Evolutionary conservation across 495 filamentous ascomycete species (phyloP).

Genomic region (Lindgomyces ingoldianus): DNA sequence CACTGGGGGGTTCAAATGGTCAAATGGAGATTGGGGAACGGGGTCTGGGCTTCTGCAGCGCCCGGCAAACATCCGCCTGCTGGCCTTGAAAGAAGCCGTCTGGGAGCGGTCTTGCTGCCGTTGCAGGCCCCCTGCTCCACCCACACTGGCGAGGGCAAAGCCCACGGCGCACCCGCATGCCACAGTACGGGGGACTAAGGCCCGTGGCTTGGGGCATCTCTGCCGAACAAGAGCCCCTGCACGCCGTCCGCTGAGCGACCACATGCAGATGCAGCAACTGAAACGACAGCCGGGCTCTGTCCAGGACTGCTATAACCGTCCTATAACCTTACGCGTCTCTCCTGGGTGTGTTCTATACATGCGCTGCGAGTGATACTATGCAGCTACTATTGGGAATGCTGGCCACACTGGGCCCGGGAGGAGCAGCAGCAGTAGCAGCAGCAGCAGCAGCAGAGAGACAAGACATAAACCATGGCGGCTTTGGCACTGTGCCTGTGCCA

Average conservation of each 20-base stretch:
- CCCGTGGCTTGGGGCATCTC: neutral
- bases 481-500: neutral
- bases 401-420: no score
- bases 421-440: neutral
- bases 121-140: no score
- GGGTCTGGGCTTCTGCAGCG: neutral
- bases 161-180: neutral
- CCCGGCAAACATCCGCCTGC: neutral
- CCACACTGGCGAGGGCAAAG: no score
- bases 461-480: neutral
- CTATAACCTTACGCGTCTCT: constrained; percentile 7
- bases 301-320: neutral
- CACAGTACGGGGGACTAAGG: neutral
- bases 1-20: constrained; percentile 1
- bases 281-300: constrained; percentile 3
- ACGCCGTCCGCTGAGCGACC: neutral
- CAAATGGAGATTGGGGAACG: neutral
- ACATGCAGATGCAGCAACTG: neutral
- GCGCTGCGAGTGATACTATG: neutral
- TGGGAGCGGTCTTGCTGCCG: no score
- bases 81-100: no score
- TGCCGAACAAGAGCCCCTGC: neutral
- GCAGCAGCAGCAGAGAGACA: neutral
- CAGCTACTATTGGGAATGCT: neutral
- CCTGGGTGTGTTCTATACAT: neutral